Conservation (phyloP, 306 rosid species). For the Amphicarpaea edgeworthii region DNA sequence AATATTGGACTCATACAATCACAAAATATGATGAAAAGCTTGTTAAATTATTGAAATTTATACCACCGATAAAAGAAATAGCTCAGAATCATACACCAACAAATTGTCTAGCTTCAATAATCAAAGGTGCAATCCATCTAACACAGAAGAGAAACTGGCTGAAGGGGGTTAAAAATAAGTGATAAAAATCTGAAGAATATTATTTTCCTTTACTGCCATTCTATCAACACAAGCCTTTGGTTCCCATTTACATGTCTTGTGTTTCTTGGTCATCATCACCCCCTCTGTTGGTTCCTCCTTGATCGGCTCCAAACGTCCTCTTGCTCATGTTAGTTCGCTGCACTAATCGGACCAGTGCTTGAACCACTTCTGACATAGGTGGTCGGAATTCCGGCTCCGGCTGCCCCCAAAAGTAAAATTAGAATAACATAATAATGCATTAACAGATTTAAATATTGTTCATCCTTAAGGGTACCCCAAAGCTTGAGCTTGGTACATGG, state of each 20-base stretch:
- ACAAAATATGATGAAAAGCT: slow-evolving; percentile 1
- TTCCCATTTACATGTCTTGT: slow-evolving; percentile 58
- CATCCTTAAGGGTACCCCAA: not conserved
- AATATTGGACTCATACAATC: not conserved
- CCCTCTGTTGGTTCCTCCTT: slow-evolving; percentile 65
- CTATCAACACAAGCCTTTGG: slow-evolving; percentile 43
- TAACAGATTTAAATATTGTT: not conserved
- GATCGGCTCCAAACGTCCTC: slow-evolving; percentile 83
- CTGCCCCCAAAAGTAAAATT: slow-evolving; percentile 56
- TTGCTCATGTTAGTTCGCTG: slow-evolving; percentile 99
- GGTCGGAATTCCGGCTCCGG: slow-evolving; percentile 99
- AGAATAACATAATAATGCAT: slow-evolving; percentile 32
- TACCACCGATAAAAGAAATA: slow-evolving; percentile 49
- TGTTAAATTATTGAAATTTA: slow-evolving; percentile 44
- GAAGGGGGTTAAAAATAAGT: slow-evolving; percentile 34
- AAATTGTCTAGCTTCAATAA: slow-evolving; percentile 26
- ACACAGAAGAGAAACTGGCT: slow-evolving; percentile 30
- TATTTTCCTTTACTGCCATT: slow-evolving; percentile 36
- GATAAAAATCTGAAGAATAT: slow-evolving; percentile 35
- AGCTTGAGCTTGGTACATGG: not conserved
- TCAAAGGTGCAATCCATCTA: slow-evolving; percentile 38
- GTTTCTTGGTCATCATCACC: slow-evolving; percentile 54
- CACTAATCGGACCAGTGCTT: slow-evolving; percentile 86
- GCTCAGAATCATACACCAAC: slow-evolving; percentile 51
- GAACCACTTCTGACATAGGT: slow-evolving; percentile 98